These are phyloP conservation scores for Xylariaceae sp. DNA, from an alignment of 2,329 filamentous ascomycete species.

Conservation along the genomic window DNA sequence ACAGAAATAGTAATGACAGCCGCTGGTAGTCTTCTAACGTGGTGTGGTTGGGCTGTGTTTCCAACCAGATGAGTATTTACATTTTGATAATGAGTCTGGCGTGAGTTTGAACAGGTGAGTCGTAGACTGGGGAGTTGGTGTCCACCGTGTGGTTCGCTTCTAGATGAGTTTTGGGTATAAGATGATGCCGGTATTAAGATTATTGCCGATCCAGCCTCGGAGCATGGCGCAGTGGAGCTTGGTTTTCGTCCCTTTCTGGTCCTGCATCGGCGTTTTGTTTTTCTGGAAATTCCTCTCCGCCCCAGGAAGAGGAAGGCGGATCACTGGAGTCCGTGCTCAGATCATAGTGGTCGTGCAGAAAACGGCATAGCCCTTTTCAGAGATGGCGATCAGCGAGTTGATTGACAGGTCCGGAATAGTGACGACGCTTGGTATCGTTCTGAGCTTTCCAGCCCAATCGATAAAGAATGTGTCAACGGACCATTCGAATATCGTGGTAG, in stretches of 20 bases:
- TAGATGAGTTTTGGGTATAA: not conserved
- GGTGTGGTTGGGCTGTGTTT: conserved; percentile 1
- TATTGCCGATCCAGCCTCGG: conserved; percentile 1
- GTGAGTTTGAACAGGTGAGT: not conserved
- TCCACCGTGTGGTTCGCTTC: conserved; percentile 11
- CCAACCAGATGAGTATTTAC: not conserved
- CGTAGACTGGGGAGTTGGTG: not conserved
- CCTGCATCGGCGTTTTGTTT: not conserved
- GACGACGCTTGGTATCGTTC: not conserved
- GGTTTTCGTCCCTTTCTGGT: conserved; percentile 6
- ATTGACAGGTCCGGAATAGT: not conserved
- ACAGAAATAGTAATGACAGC: conserved; percentile 19
- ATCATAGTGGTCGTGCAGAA: no score
- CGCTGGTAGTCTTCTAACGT: conserved; percentile 10
- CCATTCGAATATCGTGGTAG: not conserved
- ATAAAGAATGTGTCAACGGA: not conserved
- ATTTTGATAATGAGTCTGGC: not conserved
- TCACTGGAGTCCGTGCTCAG: no score
- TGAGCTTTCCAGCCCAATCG: not conserved
- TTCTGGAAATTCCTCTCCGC: conserved; percentile 10
- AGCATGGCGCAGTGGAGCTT: conserved; percentile 3
- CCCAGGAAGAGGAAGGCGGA: no score
- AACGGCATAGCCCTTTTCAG: conserved; percentile 1
- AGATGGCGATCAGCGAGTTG: not conserved
- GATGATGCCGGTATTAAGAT: not conserved